These are phyloP conservation scores for Hygrophorus pudorinus DNA, from an alignment of 768 basidiomycete genomes.

Conservation along the genomic window DNA sequence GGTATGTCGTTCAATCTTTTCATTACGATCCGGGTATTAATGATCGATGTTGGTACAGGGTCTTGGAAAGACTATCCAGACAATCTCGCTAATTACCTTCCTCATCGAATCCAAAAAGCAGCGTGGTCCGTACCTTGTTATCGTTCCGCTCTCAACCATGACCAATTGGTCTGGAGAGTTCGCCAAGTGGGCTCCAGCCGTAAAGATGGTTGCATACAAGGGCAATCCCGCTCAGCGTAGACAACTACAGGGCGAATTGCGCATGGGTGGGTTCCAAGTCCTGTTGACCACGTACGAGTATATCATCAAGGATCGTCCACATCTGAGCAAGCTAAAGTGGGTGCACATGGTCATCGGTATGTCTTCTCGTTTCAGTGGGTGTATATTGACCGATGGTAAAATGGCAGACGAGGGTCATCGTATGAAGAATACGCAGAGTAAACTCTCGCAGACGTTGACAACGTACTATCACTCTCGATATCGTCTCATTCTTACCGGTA, in stretches of 20 bases:
- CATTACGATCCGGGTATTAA: conserved; percentile 4
- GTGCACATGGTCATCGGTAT: conserved; percentile 93
- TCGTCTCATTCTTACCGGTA: conserved; percentile 91
- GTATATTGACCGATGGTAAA: neutral
- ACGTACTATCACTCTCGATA: conserved; percentile 89
- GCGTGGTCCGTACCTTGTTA: conserved; percentile 90
- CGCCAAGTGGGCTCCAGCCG: conserved; percentile 88
- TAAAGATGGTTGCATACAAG: conserved; percentile 79
- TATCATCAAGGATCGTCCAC: conserved; percentile 93
- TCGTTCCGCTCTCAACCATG: conserved; percentile 93
- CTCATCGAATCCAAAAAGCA: conserved; percentile 86
- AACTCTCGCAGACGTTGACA: conserved; percentile 82
- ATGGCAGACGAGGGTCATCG: conserved; percentile 84
- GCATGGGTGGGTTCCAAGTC: conserved; percentile 81
- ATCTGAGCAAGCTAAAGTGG: conserved; percentile 89
- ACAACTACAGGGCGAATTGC: conserved; percentile 65
- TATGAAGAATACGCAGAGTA: conserved; percentile 93
- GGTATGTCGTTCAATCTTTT: conserved; percentile 32
- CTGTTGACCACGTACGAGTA: conserved; percentile 94
- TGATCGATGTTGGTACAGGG: conserved; percentile 37
- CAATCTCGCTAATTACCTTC: conserved; percentile 91
- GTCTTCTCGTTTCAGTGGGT: conserved; percentile 13
- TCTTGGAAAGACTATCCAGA: conserved; percentile 93
- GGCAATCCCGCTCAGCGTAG: conserved; percentile 82
- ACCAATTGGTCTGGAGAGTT: conserved; percentile 97